phyloP scores from a whole-genome alignment of 2,329 filamentous ascomycete genomes.

The Ascochyta fabae region DNA sequence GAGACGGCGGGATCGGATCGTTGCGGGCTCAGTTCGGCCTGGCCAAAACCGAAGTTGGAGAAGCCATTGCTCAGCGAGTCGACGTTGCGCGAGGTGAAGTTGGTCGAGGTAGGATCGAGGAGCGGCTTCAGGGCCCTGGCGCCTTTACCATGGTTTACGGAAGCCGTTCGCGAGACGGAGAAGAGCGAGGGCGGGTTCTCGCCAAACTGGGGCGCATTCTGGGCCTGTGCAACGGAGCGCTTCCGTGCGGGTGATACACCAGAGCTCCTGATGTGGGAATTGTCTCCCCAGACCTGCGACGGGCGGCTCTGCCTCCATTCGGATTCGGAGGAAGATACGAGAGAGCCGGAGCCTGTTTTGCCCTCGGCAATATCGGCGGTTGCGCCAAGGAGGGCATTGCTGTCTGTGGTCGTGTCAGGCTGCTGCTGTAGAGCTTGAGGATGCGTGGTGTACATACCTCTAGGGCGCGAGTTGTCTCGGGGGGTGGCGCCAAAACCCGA shows the following conservation, averaged over 20 bases:
- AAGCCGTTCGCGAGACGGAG: constrained; percentile 30
- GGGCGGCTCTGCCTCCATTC: constrained; percentile 66
- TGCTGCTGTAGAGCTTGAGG: not conserved
- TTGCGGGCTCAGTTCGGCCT: constrained; percentile 37
- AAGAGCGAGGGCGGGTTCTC: constrained; percentile 39
- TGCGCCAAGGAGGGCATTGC: constrained; percentile 31
- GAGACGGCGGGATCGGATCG: constrained; percentile 35
- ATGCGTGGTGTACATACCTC: constrained; percentile 32
- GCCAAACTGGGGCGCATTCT: constrained; percentile 15
- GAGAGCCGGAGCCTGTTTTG: constrained; percentile 72
- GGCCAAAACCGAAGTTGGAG: constrained; percentile 41
- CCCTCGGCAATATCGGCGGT: constrained; percentile 53
- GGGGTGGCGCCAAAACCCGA: constrained; percentile 37
- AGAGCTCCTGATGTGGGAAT: constrained; percentile 41
- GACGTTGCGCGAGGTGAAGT: constrained; percentile 39
- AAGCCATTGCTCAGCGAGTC: constrained; percentile 45
- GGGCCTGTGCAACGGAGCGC: constrained; percentile 46
- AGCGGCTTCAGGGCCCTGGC: constrained; percentile 38
- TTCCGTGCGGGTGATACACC: constrained; percentile 49
- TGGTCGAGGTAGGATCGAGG: constrained; percentile 42
- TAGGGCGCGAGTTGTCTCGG: constrained; percentile 42
- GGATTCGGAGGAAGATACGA: constrained; percentile 72
- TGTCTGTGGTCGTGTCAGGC: constrained; percentile 38
- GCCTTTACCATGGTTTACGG: constrained; percentile 31
- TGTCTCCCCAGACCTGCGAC: constrained; percentile 63